These are phyloP conservation scores for Acanthochlamys bracteata DNA, from an alignment of 106 monocot genomes.

Conservation along the genomic window DNA sequence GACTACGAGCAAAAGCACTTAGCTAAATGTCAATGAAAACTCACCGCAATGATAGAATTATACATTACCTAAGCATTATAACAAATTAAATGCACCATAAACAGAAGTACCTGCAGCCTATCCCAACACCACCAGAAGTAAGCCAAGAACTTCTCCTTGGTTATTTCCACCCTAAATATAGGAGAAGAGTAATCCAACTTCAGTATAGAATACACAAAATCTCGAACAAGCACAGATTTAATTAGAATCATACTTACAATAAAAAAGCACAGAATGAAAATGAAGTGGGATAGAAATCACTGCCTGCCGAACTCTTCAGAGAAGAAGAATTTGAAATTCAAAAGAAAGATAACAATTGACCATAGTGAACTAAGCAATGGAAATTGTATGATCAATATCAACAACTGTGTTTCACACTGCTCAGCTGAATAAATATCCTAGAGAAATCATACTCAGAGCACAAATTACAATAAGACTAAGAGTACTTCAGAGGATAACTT, in stretches of 20 bases:
- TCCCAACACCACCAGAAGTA: constrained; percentile 99
- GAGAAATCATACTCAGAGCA: too few species aligned
- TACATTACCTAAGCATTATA: not conserved
- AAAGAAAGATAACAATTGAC: not conserved
- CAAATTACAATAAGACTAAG: too few species aligned
- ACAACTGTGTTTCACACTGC: too few species aligned
- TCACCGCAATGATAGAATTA: not conserved
- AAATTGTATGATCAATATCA: too few species aligned
- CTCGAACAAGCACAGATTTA: not conserved
- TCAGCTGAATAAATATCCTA: too few species aligned
- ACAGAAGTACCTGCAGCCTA: constrained; percentile 47
- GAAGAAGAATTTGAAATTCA: not conserved
- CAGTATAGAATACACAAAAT: not conserved
- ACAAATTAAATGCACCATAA: not conserved
- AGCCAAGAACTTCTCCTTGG: constrained; percentile 69
- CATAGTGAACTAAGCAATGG: too few species aligned
- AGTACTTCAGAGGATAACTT: too few species aligned
- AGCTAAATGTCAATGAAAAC: not conserved
- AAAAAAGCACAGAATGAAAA: not conserved
- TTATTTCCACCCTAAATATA: constrained; percentile 55
- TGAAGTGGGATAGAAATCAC: not conserved
- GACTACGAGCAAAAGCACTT: not conserved
- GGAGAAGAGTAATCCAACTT: not conserved
- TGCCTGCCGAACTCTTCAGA: not conserved
- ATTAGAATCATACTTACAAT: not conserved